These are phyloP conservation scores for Rhodotorula mucilaginosa DNA, from an alignment of 1,284 basidiomycete genomes.

Conservation along the genomic window DNA sequence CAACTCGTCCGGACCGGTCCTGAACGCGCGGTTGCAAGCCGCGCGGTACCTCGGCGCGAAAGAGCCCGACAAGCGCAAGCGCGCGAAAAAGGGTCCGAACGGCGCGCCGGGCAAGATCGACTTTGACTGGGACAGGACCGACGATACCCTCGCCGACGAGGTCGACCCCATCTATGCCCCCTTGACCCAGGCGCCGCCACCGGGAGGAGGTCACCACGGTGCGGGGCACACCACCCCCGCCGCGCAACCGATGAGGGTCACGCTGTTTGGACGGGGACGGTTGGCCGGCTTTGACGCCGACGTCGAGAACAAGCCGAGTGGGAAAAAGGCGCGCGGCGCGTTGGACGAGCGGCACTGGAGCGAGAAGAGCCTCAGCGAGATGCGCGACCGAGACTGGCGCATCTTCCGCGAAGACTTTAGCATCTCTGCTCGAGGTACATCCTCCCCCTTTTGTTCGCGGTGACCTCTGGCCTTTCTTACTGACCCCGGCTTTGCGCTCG, in stretches of 20 bases:
- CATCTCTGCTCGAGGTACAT: conserved; percentile 86
- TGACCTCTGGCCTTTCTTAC: not conserved
- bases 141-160: conserved; percentile 69
- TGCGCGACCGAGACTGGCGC: conserved; percentile 98
- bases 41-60: conserved; percentile 72
- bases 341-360: conserved; percentile 95
- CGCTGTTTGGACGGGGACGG: conserved; percentile 33
- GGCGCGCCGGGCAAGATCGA: conserved; percentile 80
- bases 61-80: conserved; percentile 65
- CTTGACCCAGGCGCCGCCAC: conserved; percentile 15
- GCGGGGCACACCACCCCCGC: conserved; percentile 2
- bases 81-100: conserved; percentile 87
- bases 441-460: not conserved
- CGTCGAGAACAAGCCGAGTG: conserved; percentile 25
- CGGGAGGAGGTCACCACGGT: not conserved
- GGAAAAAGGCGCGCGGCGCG: conserved; percentile 57
- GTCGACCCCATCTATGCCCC: conserved; percentile 45
- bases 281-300: conserved; percentile 41
- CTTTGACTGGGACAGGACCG: conserved; percentile 96
- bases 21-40: conserved; percentile 34
- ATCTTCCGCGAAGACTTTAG: conserved; percentile 99
- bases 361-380: conserved; percentile 87
- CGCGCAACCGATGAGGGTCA: conserved; percentile 14
- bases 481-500: not conserved
- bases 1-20: conserved; percentile 3